Evolutionary conservation across 2,329 filamentous ascomycete species (phyloP).

Genomic region (Pseudocercospora crystallina): DNA sequence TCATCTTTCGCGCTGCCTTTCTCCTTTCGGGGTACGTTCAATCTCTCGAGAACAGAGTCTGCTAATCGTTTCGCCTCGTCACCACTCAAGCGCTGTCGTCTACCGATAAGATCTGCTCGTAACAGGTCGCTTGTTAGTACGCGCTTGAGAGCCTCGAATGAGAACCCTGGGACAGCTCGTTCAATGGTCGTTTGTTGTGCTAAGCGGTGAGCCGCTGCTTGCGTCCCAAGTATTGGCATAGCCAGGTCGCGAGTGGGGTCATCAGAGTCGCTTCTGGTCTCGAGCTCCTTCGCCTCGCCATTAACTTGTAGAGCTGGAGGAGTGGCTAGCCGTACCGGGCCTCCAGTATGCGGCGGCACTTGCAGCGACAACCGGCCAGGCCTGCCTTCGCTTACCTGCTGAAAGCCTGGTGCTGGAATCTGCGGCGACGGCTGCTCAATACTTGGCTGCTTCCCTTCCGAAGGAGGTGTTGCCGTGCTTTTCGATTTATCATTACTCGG

Average conservation of each 20-base stretch:
- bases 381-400: constrained; percentile 30
- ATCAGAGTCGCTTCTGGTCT: constrained; percentile 23
- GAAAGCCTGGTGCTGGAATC: constrained; percentile 44
- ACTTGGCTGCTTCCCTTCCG: constrained; percentile 3
- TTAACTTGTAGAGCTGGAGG: constrained; percentile 57
- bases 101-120: constrained; percentile 44
- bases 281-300: constrained; percentile 41
- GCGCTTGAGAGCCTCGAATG: constrained; percentile 46
- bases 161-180: constrained; percentile 24
- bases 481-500: constrained; percentile 37
- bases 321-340: constrained; percentile 63
- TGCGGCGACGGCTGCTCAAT: constrained; percentile 52
- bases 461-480: constrained; percentile 18
- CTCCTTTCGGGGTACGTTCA: constrained; percentile 37
- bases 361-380: constrained; percentile 60
- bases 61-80: constrained; percentile 50
- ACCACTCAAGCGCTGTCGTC: constrained; percentile 40
- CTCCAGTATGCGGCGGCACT: constrained; percentile 61
- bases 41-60: constrained; percentile 41
- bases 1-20: constrained; percentile 37
- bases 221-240: background rate
- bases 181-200: background rate
- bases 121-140: constrained; percentile 49
- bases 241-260: constrained; percentile 18
- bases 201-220: background rate